A percentile compares a stretch with the other conserved stretches of the same genome.
Conservation (phyloP, 371 early-diverging fungal species). For the Actinomucor elegans region DNA sequence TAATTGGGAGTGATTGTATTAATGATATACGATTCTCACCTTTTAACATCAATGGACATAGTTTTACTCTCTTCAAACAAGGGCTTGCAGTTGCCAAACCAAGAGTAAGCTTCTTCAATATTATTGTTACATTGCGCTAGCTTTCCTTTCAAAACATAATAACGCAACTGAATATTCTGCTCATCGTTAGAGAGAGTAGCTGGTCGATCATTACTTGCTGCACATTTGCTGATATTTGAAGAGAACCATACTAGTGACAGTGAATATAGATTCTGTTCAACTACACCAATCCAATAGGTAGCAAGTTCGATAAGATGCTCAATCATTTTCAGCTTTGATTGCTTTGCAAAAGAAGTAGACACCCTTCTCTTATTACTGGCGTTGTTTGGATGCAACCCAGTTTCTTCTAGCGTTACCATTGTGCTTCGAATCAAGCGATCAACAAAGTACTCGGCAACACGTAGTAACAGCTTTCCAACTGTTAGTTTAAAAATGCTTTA, state of each 20-base stretch:
- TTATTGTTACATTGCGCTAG: conserved; percentile 49
- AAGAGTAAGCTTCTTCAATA: conserved; percentile 39
- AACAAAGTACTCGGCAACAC: conserved; percentile 30
- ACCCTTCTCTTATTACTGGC: background rate
- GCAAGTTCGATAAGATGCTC: conserved; percentile 3
- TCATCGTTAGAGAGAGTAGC: background rate
- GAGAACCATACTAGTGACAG: background rate
- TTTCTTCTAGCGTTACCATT: conserved; percentile 8
- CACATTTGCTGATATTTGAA: background rate
- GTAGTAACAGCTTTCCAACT: conserved; percentile 20
- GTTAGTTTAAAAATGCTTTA: too few relatives aligned
- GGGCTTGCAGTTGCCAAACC: conserved; percentile 37
- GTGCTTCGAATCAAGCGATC: conserved; percentile 24
- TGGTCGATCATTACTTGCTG: background rate
- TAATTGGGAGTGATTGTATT: too few relatives aligned
- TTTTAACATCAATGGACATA: conserved; percentile 22
- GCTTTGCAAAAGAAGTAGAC: conserved; percentile 10
- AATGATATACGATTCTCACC: too few relatives aligned
- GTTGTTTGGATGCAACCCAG: background rate
- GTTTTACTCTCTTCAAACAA: conserved; percentile 1
- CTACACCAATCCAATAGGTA: conserved; percentile 5
- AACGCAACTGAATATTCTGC: conserved; percentile 20
- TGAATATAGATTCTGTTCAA: background rate
- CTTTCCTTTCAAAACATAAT: conserved; percentile 43
- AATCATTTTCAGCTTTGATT: conserved; percentile 7